Conservation (phyloP, 129 eudicot species). For the Centella asiatica region DNA sequence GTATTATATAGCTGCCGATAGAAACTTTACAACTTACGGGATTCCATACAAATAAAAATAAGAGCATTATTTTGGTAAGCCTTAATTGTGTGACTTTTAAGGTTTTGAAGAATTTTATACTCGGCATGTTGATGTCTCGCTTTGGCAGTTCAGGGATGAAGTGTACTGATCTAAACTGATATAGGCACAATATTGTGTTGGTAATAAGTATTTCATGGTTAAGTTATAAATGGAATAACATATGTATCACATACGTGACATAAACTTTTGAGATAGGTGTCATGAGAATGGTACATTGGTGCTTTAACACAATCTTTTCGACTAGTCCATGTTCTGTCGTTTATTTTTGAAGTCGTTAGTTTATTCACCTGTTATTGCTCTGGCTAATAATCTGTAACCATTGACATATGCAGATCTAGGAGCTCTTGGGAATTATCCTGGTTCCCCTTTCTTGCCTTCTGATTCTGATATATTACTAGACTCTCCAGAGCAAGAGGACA, state of each 20-base stretch:
- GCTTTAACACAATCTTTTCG: neutral
- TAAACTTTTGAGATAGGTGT: neutral
- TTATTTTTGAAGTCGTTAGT: neutral
- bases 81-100: neutral
- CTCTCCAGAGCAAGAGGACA: constrained; percentile 90
- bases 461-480: constrained; percentile 96
- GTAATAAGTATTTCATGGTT: neutral
- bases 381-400: neutral
- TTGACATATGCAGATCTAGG: constrained; percentile 52
- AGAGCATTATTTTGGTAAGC: neutral
- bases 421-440: constrained; percentile 91
- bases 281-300: neutral
- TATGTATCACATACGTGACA: neutral
- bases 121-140: neutral
- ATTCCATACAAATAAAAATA: neutral
- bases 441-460: constrained; percentile 90
- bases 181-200: neutral
- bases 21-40: neutral
- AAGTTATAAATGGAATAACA: neutral
- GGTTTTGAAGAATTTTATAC: neutral
- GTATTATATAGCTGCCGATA: too few species aligned
- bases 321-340: neutral
- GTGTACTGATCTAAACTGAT: neutral
- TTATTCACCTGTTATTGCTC: neutral
- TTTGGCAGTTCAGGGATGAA: neutral